phyloP scores from a whole-genome alignment of 225 moss, liverwort and hornwort genomes.

The Anthoceros angustus region DNA sequence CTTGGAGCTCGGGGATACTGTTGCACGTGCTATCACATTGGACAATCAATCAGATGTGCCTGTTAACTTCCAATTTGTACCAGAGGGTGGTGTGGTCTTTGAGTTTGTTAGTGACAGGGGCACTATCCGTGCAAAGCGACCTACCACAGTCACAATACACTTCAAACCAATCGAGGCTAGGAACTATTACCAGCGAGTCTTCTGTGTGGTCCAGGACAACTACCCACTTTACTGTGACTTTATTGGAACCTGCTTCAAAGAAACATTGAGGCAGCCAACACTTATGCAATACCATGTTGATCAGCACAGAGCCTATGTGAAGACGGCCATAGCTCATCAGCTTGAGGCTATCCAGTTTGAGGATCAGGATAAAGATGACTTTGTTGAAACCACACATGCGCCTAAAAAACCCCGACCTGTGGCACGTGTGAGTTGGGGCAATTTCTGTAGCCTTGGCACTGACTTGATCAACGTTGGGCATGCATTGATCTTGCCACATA shows the following conservation, averaged over 20 bases:
- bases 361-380: conserved; percentile 35
- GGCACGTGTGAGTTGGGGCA: conserved; percentile 2
- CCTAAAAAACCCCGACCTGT: conserved; percentile 12
- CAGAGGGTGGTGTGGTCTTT: conserved; percentile 51
- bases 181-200: conserved; percentile 73
- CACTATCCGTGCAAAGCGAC: conserved; percentile 37
- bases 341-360: background rate
- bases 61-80: conserved; percentile 61
- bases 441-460: conserved; percentile 1
- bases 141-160: conserved; percentile 52
- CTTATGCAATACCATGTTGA: conserved; percentile 77
- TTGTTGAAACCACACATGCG: conserved; percentile 13
- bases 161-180: conserved; percentile 53
- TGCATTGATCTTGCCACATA: conserved; percentile 1
- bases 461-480: conserved; percentile 2
- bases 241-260: conserved; percentile 57
- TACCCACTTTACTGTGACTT: conserved; percentile 77
- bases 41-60: conserved; percentile 72
- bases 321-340: conserved; percentile 35
- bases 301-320: conserved; percentile 77
- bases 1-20: conserved; percentile 51
- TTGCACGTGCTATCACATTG: conserved; percentile 57
- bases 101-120: conserved; percentile 50
- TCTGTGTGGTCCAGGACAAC: conserved; percentile 65
- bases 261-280: conserved; percentile 58